Evolutionary conservation across 805 yeast species (phyloP).

Genomic region (Kodamaea nitidulidarum): DNA sequence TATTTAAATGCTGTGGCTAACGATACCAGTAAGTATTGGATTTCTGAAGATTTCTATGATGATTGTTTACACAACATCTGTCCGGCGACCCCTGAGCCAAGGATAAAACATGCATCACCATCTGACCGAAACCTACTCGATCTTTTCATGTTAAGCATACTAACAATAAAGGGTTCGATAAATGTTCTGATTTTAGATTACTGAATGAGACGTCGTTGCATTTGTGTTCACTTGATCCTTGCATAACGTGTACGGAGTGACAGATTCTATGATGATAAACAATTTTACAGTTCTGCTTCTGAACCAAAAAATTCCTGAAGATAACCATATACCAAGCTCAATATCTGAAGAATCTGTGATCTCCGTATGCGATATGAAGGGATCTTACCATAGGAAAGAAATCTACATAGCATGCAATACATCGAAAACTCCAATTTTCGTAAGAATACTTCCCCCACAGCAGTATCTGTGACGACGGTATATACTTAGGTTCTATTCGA

Average conservation of each 20-base stretch:
- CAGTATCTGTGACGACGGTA: too few relatives aligned
- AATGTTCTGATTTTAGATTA: conserved; percentile 3
- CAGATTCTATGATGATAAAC: conserved; percentile 52
- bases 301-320: conserved; percentile 69
- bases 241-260: too few relatives aligned
- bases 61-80: conserved; percentile 17
- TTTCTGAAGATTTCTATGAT: conserved; percentile 10
- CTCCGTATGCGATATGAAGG: background rate
- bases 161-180: background rate
- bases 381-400: too few relatives aligned
- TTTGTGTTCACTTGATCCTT: conserved; percentile 11
- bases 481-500: too few relatives aligned
- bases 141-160: background rate
- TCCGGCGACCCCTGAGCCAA: conserved; percentile 70
- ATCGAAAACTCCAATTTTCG: too few relatives aligned
- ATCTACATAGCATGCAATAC: too few relatives aligned
- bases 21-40: conserved; percentile 8
- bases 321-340: conserved; percentile 66
- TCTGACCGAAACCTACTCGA: conserved; percentile 49
- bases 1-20: background rate
- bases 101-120: conserved; percentile 97
- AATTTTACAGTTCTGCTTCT: conserved; percentile 94
- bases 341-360: conserved; percentile 30
- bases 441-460: too few relatives aligned
- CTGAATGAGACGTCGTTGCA: conserved; percentile 3